Conservation (phyloP, 169 alveolate species). For the Cyclospora cayetanensis region DNA sequence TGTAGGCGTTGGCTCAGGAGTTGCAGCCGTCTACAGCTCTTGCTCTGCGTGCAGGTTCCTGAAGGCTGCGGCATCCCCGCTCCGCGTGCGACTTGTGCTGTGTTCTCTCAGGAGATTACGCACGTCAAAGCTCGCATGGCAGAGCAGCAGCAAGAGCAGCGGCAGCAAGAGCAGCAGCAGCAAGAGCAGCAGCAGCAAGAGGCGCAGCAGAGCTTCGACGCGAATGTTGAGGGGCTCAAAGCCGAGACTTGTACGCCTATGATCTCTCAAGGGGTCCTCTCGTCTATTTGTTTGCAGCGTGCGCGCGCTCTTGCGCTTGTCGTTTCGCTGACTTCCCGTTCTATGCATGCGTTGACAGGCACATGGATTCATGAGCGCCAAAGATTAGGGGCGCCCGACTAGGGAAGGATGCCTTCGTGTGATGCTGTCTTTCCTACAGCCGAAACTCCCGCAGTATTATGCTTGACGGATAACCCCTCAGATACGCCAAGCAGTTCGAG, state of each 20-base stretch:
- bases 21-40: too few relatives aligned
- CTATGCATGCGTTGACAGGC: neutral
- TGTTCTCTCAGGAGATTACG: too few relatives aligned
- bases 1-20: too few relatives aligned
- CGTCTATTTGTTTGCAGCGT: too few relatives aligned
- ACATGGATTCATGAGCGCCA: neutral
- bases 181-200: neutral
- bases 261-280: too few relatives aligned
- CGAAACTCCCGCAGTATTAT: neutral
- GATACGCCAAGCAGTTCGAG: neutral
- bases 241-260: neutral
- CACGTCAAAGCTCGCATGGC: too few relatives aligned
- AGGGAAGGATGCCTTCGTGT: neutral
- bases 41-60: neutral
- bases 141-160: slow-evolving; percentile 2
- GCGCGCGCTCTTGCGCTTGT: too few relatives aligned
- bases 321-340: too few relatives aligned
- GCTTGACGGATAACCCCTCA: neutral
- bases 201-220: too few relatives aligned
- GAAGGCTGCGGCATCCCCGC: neutral
- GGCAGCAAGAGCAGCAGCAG: neutral
- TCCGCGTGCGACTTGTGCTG: too few relatives aligned
- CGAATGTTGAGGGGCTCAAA: neutral
- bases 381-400: neutral
- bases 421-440: neutral